Evolutionary conservation across 192 early-diverging fungal genomes (phyloP), one percentile per base, ranked within the genome.

Genomic region (Mortierella antarctica): DNA sequence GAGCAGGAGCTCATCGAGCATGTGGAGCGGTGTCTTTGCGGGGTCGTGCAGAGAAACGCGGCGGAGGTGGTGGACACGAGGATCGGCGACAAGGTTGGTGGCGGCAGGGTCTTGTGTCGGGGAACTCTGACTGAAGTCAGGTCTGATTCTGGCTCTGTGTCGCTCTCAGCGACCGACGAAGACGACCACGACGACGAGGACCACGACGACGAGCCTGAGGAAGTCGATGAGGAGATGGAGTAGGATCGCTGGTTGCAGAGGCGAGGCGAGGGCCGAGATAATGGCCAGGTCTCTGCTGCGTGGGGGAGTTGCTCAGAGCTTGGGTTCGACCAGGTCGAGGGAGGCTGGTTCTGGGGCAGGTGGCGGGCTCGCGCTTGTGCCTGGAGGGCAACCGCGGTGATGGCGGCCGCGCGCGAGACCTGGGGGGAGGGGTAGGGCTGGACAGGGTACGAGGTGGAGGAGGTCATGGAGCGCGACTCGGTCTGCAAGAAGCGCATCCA

Each of bases 91-190:
- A 76, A 45, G 2, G 74, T 76, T 7, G 74, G 74, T 1, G 74
- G 74, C 5, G 74, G 74, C 14, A 76, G 39, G 14, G n/a, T 45
- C 61, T 76, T 76, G 39, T 69, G 69, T 55, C 61, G 65, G 21
- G 52, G 0, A 7, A 8, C 39, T 14, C 14, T 41, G 51, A 2
- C 31, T 9, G 13, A 12, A 23, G 20, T 9, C 39, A 40, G 31
- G 6, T 39, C 59, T 61, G 21, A 10, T 12, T 13, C 62, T 7
- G n/a, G 47, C 6, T 63, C 62, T 17, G 50, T 21, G 49, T 51
- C 48, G 1, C n/a, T 48, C 4, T 68, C 66, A 12, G 70, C 49
- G 17, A 15, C 31, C 5, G 74, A 60, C 15, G 15, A 31, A 2
- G 58, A 56, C 0, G 56, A 59, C 10, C 52, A 57, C 2, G 45